Percentiles rank a stretch among this genome's conserved stretches.
phyloP scores from a whole-genome alignment of 129 eudicot species.

The Centrapalus pauciflorus region DNA sequence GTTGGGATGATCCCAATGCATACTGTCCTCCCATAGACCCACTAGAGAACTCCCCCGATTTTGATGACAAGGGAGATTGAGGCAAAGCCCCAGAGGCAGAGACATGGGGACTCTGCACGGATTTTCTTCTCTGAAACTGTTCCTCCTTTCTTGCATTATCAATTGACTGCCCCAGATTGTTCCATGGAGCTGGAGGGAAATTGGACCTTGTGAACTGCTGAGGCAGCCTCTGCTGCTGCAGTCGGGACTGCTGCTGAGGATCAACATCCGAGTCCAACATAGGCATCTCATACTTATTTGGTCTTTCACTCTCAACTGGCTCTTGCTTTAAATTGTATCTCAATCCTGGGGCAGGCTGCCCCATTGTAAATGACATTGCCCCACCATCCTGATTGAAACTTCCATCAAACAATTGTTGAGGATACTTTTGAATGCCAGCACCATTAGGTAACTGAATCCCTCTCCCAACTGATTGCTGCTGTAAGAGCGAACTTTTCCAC shows the following conservation, averaged over 20 bases:
- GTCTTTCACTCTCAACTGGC: slow-evolving; percentile 53
- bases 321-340: slow-evolving; percentile 66
- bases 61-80: slow-evolving; percentile 91
- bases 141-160: slow-evolving; percentile 81
- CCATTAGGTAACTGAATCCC: slow-evolving; percentile 48
- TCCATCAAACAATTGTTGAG: slow-evolving; percentile 65
- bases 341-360: slow-evolving; percentile 54
- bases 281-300: slow-evolving; percentile 41
- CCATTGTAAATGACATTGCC: slow-evolving; percentile 36
- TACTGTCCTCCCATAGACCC: slow-evolving; percentile 76
- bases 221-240: slow-evolving; percentile 49
- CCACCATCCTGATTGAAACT: slow-evolving; percentile 54
- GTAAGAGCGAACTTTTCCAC: slow-evolving; percentile 60
- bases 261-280: slow-evolving; percentile 49
- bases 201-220: slow-evolving; percentile 53
- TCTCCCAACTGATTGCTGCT: slow-evolving; percentile 65
- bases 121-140: slow-evolving; percentile 58
- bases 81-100: slow-evolving; percentile 87
- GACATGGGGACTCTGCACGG: slow-evolving; percentile 82
- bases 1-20: slow-evolving; percentile 54
- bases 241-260: slow-evolving; percentile 40
- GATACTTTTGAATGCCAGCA: slow-evolving; percentile 57
- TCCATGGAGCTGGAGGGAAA: slow-evolving; percentile 71
- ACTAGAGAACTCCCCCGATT: slow-evolving; percentile 87
- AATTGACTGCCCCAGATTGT: slow-evolving; percentile 47